Evolutionary conservation across 169 alveolate genomes (phyloP), one percentile per base, ranked within the genome.

Genomic region (Cryptosporidium canis): DNA sequence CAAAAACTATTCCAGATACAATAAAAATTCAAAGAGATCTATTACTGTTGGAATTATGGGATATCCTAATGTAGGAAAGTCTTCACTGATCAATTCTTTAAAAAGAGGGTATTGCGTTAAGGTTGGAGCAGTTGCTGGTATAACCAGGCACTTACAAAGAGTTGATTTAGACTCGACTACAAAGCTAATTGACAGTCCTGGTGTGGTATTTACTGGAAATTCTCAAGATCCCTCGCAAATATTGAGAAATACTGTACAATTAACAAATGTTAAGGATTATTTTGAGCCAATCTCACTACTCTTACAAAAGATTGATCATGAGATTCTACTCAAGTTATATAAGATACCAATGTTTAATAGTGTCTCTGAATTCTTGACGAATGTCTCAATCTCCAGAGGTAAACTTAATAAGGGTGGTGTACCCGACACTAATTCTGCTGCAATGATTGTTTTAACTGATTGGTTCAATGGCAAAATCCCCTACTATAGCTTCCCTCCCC

Each of bases 11-110:
- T 92, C 95, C 29, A 94, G 97, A 83, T 83, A 70, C 45, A 92
- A 90, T 45, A 94, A 95, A 14, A 91, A 93, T n/a, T 65, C 92
- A 27, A 96, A 95, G 92, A 90, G 91, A 37, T 85, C 93, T 29
- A 94, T 96, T 58, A 92, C 95, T 16, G 97, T 97, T 14, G 98
- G 98, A 21, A 97, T 97, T 14, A 94, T 96, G 83, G 99, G 99
- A 1, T 95, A 93, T 67, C 99, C 99, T 11, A 96, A 96, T 87
- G 98, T 96, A 48, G 99, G 99, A 2, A 97, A 97, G 91, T 93
- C 96, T 70, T 93, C 97, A 11, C 84, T 97, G 44, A 95, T 97
- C 66, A 97, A 97, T 83, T 94, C 97, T 35, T 83, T 97, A 41
- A 95, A 95, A 77, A 93, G 98, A 67, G 83, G 95, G 12, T 94